Conservation (phyloP, 2,329 filamentous ascomycete genomes). For the Fusarium cyanostomum region DNA sequence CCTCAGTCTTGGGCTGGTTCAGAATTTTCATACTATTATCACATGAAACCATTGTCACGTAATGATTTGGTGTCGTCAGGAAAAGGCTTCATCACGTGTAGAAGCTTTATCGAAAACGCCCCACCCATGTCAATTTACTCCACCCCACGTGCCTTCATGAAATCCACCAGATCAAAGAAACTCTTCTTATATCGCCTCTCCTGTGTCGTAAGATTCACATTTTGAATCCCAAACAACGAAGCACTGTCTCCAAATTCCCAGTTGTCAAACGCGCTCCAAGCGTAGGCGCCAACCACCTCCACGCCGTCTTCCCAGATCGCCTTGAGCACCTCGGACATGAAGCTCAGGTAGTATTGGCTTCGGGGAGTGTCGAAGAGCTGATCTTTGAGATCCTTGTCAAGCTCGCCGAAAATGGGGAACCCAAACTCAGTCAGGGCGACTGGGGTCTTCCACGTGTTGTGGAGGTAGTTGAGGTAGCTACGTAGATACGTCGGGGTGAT, state of each 20-base stretch:
- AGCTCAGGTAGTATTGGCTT: slow-evolving; percentile 64
- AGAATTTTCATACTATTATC: neutral
- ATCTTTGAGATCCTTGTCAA: slow-evolving; percentile 54
- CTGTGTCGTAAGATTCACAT: slow-evolving; percentile 62
- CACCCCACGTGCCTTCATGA: slow-evolving; percentile 50
- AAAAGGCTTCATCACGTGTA: neutral
- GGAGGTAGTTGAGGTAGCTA: slow-evolving; percentile 64
- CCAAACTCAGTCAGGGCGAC: slow-evolving; percentile 65
- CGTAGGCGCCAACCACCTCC: slow-evolving; percentile 61
- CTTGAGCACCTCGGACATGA: slow-evolving; percentile 63
- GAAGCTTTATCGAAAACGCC: neutral
- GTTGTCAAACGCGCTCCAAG: slow-evolving; percentile 63
- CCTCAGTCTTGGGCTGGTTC: neutral
- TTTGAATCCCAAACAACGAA: slow-evolving; percentile 65
- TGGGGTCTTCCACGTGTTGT: slow-evolving; percentile 64
- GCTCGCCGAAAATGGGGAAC: slow-evolving; percentile 62
- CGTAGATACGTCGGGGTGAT: slow-evolving; percentile 67
- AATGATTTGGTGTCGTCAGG: neutral
- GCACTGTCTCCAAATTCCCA: slow-evolving; percentile 62
- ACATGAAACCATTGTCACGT: neutral
- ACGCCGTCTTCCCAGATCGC: slow-evolving; percentile 66
- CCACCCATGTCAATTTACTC: slow-evolving; percentile 31
- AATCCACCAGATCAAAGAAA: slow-evolving; percentile 67
- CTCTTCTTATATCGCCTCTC: slow-evolving; percentile 64
- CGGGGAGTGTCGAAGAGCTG: slow-evolving; percentile 64